Evolutionary conservation across 208 protist species (phyloP), one percentile per base, ranked within the genome.

Genomic region (Porcisia hertigi): DNA sequence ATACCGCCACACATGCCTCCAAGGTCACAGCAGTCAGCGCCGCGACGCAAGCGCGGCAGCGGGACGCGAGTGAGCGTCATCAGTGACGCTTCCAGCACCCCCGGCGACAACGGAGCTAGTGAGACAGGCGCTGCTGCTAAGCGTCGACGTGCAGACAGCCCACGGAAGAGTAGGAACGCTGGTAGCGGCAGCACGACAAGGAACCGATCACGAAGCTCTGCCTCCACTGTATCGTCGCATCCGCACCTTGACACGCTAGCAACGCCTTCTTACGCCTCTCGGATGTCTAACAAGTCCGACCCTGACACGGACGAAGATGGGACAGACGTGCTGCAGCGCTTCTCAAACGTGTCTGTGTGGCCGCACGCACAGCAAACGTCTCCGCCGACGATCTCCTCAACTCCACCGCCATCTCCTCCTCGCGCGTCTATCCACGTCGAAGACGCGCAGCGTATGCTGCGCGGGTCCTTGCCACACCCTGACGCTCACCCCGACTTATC

Each of bases 301-400:
- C 57, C 20, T 39, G 71, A 53, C 41, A 58, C 47, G 2, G 54
- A 36, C 11, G 73, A 79, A 1, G 75, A 76, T 9, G 79, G 76
- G 16, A n/a, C 14, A 0, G 71, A 77, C 23, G 52, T n/a, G 5
- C 71, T 73, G 7, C 80, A 81, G 71, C 80, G 81, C n/a, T 85
- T 81, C 36, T 85, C 81, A 3, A 84, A 84, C 80, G 47, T 39
- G 59, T 79, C 73, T 3, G 30, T 36, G 4, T 23, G 20, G 72
- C 62, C 18, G 3, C 34, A 1, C 62, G 36, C 49, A 39, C 60
- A 43, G 5, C 36, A n/a, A 18, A 52, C 58, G n/a, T 36, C 71
- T 14, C 71, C 39, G 25, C 36, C 39, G 20, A 11, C 53, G 0
- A 41, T 55, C 11, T 3, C 8, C 14, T 20, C 43, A 12, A 75